phyloP scores from a whole-genome alignment of 108 stramenopile species.

The Chaetoceros muelleri region DNA sequence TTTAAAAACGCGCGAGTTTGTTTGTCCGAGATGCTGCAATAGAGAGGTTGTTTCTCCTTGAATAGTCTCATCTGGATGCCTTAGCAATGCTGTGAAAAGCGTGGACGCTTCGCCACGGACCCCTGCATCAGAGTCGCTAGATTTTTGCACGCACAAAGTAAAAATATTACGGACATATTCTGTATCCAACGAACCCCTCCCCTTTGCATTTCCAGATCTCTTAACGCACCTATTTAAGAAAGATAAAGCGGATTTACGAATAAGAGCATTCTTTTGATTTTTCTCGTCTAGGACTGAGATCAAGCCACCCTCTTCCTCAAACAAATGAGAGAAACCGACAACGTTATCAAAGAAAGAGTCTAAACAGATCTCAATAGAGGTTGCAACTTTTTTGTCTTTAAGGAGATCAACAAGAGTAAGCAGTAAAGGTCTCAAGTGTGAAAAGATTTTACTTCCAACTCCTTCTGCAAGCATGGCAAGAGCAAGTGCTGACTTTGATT shows the following conservation, averaged over 20 bases:
- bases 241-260: constrained; percentile 41
- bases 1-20: constrained; percentile 65
- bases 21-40: constrained; percentile 28
- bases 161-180: constrained; percentile 24
- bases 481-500: constrained; percentile 54
- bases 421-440: constrained; percentile 62
- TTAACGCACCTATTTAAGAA: constrained; percentile 59
- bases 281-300: constrained; percentile 53
- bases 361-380: constrained; percentile 37
- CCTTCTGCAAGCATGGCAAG: constrained; percentile 76
- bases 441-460: constrained; percentile 65
- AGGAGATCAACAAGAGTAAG: constrained; percentile 35
- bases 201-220: constrained; percentile 31
- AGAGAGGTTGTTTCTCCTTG: constrained; percentile 10
- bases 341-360: constrained; percentile 75
- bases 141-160: constrained; percentile 33
- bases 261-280: constrained; percentile 72
- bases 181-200: constrained; percentile 29
- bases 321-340: constrained; percentile 59
- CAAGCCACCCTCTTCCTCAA: constrained; percentile 52
- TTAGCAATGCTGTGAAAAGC: constrained; percentile 34
- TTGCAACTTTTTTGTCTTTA: constrained; percentile 83
- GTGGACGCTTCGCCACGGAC: constrained; percentile 56
- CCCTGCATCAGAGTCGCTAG: constrained; percentile 66
- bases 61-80: constrained; percentile 24